Percentiles rank a stretch among this genome's conserved stretches.
These are phyloP conservation scores for Dactylellina parvicollis DNA, from an alignment of 2,329 filamentous ascomycete genomes.

Conservation along the genomic window DNA sequence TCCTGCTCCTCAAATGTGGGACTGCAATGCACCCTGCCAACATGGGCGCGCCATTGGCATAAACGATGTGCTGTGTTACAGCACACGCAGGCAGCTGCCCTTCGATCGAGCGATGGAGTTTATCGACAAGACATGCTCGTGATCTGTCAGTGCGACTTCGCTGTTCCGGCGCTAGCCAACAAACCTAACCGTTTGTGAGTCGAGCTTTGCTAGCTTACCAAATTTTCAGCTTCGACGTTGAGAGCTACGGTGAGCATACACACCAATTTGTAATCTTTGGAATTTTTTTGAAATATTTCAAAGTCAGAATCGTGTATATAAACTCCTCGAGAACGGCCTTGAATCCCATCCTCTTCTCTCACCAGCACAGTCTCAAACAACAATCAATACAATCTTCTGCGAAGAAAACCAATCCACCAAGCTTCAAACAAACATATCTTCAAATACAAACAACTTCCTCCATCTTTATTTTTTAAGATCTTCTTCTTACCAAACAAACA, in stretches of 20 bases:
- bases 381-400: constrained; percentile 48
- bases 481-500: constrained; percentile 21
- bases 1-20: constrained; percentile 13
- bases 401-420: constrained; percentile 35
- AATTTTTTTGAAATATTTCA: constrained; percentile 26
- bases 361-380: constrained; percentile 51
- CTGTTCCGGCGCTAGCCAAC: constrained; percentile 44
- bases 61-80: constrained; percentile 52
- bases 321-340: constrained; percentile 29
- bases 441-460: constrained; percentile 16
- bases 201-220: constrained; percentile 24
- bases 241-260: constrained; percentile 1
- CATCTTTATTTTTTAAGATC: not conserved
- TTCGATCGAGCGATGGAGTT: constrained; percentile 32
- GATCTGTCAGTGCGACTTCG: constrained; percentile 47
- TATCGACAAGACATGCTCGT: constrained; percentile 48
- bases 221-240: constrained; percentile 10
- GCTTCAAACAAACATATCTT: constrained; percentile 11
- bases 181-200: too few species aligned
- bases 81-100: constrained; percentile 48
- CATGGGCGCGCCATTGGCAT: constrained; percentile 24
- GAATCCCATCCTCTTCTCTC: constrained; percentile 38
- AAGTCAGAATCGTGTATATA: constrained; percentile 53
- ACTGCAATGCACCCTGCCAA: constrained; percentile 20
- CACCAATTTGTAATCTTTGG: not conserved